phyloP scores from a whole-genome alignment of 108 stramenopile genomes.

The Parietichytrium sp. region DNA sequence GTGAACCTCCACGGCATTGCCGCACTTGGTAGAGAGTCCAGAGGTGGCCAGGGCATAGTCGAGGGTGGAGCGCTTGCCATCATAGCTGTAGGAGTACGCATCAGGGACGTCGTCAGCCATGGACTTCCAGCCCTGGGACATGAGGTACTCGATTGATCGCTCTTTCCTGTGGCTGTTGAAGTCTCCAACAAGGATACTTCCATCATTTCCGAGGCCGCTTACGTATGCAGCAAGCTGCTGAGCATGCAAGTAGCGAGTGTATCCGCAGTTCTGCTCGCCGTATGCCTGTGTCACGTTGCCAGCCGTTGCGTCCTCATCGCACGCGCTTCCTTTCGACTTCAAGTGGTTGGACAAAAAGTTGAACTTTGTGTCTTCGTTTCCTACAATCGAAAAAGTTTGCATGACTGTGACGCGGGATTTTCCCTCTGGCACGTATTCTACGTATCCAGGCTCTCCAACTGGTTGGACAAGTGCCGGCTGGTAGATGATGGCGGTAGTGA shows the following conservation, averaged over 20 bases:
- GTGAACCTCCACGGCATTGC: constrained; percentile 2
- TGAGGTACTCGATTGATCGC: background rate
- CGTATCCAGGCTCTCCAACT: background rate
- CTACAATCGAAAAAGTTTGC: background rate
- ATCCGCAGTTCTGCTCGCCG: constrained; percentile 28
- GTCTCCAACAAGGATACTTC: constrained; percentile 5
- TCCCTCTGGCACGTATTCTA: background rate
- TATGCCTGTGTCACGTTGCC: background rate
- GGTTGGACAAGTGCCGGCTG: constrained; percentile 3
- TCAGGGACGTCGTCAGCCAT: constrained; percentile 18
- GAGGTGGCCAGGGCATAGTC: constrained; percentile 12
- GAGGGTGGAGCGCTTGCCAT: constrained; percentile 5
- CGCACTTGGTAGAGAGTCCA: background rate
- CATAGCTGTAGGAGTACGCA: constrained; percentile 2
- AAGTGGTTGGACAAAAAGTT: background rate
- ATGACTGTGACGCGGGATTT: background rate
- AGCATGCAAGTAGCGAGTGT: background rate
- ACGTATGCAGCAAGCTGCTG: background rate
- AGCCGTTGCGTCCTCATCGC: background rate
- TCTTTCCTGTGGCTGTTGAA: constrained; percentile 5
- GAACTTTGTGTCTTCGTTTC: background rate
- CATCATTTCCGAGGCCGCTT: background rate
- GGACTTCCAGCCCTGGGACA: background rate
- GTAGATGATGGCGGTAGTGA: constrained; percentile 34
- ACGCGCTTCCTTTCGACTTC: constrained; percentile 26